Conservation (phyloP, 1,139 yeast species). For the Hemisphaericaspora lyxosophila region DNA sequence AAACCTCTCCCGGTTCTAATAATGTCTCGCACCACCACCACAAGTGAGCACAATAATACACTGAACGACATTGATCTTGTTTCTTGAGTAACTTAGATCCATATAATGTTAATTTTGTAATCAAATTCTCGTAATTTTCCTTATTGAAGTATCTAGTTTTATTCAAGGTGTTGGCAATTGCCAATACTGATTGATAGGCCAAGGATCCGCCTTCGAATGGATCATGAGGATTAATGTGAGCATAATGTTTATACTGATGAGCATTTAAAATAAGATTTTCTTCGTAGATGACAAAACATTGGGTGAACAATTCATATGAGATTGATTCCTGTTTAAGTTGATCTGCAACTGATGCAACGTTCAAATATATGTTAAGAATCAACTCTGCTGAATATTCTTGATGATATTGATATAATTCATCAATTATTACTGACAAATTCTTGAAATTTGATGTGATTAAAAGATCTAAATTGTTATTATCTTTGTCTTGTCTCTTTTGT, state of each 20-base stretch:
- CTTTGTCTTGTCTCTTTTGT: conserved; percentile 15
- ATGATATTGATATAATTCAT: conserved; percentile 59
- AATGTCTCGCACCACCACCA: conserved; percentile 84
- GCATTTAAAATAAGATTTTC: conserved; percentile 50
- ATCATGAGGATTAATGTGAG: conserved; percentile 34
- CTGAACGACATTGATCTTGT: conserved; percentile 93
- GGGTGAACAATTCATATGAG: conserved; percentile 87
- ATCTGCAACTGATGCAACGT: conserved; percentile 72
- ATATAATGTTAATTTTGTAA: conserved; percentile 81
- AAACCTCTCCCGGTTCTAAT: conserved; percentile 21
- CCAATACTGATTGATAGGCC: conserved; percentile 39
- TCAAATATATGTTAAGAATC: conserved; percentile 51
- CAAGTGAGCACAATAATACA: conserved; percentile 81
- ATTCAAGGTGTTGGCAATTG: conserved; percentile 64
- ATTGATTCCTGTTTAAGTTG: conserved; percentile 56
- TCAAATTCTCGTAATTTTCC: conserved; percentile 75
- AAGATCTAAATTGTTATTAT: conserved; percentile 20
- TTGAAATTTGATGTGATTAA: conserved; percentile 60
- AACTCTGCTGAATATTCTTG: conserved; percentile 49
- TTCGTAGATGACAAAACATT: conserved; percentile 84
- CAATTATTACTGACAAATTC: conserved; percentile 68
- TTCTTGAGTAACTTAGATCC: conserved; percentile 87
- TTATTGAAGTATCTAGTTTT: conserved; percentile 54
- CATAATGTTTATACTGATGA: conserved; percentile 17
- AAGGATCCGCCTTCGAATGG: conserved; percentile 36